Evolutionary conservation across 768 basidiomycete genomes (phyloP), one percentile per base, ranked within the genome.

Genomic region (Leccinum obscurum): DNA sequence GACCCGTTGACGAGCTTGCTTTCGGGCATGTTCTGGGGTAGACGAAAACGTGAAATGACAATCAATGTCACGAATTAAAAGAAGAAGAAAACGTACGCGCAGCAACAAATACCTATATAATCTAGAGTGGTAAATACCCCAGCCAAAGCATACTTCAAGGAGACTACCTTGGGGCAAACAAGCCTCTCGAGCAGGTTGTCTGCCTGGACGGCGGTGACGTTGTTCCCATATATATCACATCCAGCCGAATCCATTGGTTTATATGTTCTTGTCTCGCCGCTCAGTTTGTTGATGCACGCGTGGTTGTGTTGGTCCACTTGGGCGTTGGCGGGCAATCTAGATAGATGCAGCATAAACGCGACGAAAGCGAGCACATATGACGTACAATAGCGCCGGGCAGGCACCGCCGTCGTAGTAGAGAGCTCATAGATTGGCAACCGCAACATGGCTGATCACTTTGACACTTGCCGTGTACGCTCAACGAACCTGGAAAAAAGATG

Each of bases 81-180:
- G 26, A 44, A 10, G 6, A 22, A 49, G 8, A 15, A 39, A 52
- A 54, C 68, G 11, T 58, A 77, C 75, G 14, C 75, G 74, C 52
- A 76, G 74, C 1, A 78, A 62, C 95, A 96, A 9, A 92, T 88
- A 55, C 88, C 75, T 60, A 81, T 80, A 26, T 26, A 26, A 26
- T 26, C 26, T 26, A 26, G 26, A 26, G 26, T 4, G 26, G 26
- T 26, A 26, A 26, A 26, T 26, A 26, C 26, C 26, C 26, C 26
- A 26, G 26, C 1, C 26, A 26, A 26, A 26, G 5, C 26, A 26
- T 26, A 26, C 68, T 81, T 89, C 20, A 90, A 72, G 8, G 74
- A 71, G 26, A 90, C 75, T 8, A 64, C 64, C 46, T 76, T 67
- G 3, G 79, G 77, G 10, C 85, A 83, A 62, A 85, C 79, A 11